Evolutionary conservation across 2,329 filamentous ascomycete genomes (phyloP).

Genomic region (Aspergillus fischeri): DNA sequence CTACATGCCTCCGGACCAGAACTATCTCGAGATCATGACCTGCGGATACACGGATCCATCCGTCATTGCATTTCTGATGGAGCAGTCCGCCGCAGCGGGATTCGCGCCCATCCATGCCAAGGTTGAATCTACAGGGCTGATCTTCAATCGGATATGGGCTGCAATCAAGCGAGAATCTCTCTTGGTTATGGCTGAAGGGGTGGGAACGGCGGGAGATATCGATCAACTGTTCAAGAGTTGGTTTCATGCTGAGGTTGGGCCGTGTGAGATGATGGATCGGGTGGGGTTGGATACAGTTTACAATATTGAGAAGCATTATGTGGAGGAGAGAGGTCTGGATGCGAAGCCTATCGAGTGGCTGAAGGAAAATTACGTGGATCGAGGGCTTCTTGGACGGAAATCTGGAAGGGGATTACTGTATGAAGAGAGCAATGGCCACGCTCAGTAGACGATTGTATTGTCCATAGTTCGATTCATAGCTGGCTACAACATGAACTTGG

Average conservation of each 20-base stretch:
- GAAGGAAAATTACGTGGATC: slow-evolving; percentile 40
- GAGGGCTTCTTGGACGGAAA: slow-evolving; percentile 42
- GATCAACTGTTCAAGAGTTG: slow-evolving; percentile 44
- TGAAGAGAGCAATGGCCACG: neutral
- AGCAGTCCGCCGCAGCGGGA: slow-evolving; percentile 37
- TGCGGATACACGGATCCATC: slow-evolving; percentile 40
- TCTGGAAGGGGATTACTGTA: neutral
- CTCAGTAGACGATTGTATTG: neutral
- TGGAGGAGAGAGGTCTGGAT: slow-evolving; percentile 44
- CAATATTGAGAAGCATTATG: slow-evolving; percentile 52
- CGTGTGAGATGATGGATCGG: slow-evolving; percentile 45
- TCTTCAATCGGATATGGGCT: slow-evolving; percentile 56
- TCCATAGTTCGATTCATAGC: too few relatives aligned
- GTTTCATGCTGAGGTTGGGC: slow-evolving; percentile 27
- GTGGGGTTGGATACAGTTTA: slow-evolving; percentile 52
- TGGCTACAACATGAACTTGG: too few relatives aligned
- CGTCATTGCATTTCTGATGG: slow-evolving; percentile 46
- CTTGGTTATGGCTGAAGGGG: slow-evolving; percentile 48
- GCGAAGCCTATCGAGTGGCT: slow-evolving; percentile 45
- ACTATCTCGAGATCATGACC: slow-evolving; percentile 53
- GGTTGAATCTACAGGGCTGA: slow-evolving; percentile 50
- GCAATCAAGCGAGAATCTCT: slow-evolving; percentile 52
- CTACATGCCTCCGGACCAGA: slow-evolving; percentile 44
- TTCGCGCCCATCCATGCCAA: slow-evolving; percentile 41
- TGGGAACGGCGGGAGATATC: slow-evolving; percentile 46